Evolutionary conservation across 768 basidiomycete species (phyloP), one percentile per base, ranked within the genome.

Genomic region (Phlegmacium glaucopus): DNA sequence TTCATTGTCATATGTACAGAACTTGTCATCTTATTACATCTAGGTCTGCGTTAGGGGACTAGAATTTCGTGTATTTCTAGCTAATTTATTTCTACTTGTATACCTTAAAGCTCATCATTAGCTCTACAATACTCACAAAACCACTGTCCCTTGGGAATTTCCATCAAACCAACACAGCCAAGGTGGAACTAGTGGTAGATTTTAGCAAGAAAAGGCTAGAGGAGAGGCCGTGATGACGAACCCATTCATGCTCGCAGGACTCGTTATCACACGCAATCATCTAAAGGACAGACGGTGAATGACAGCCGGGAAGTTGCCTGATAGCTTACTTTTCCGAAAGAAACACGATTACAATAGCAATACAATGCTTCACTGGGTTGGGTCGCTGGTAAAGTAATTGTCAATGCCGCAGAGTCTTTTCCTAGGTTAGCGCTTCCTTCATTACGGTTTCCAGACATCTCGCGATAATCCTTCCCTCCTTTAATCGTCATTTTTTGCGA

Each of bases 231-330:
- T 7, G n/a, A 17, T 22, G 18, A 74, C 87, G 62, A 58, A 87
- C 92, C 92, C 92, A 95, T 83, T 93, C 89, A 32, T 73, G 70
- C 53, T 76, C 70, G 62, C 92, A 95, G 12, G 73, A 68, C 36
- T 72, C 67, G 53, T 78, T 77, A 60, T 95, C 92, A 58, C 92
- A 95, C 12, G 74, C 92, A 51, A 95, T 84, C 92, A 95, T 93
- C 86, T 88, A 50, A 18, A 41, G 38, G 54, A 47, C 40, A 51
- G 36, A 54, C 53, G 41, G 45, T 17, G 30, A 25, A 49, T 48
- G 25, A 46, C 40, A 41, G 30, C 28, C 16, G 48, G 44, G 50
- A 37, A 43, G 29, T 47, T 41, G 42, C 48, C 37, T 22, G 48
- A 49, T 11, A n/a, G 67, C 82, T 50, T 57, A 87, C 87, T 65